Base-by-base conservation (phyloP, 1,139 yeast species). In the Debaryomycetaceae sp. region DNA sequence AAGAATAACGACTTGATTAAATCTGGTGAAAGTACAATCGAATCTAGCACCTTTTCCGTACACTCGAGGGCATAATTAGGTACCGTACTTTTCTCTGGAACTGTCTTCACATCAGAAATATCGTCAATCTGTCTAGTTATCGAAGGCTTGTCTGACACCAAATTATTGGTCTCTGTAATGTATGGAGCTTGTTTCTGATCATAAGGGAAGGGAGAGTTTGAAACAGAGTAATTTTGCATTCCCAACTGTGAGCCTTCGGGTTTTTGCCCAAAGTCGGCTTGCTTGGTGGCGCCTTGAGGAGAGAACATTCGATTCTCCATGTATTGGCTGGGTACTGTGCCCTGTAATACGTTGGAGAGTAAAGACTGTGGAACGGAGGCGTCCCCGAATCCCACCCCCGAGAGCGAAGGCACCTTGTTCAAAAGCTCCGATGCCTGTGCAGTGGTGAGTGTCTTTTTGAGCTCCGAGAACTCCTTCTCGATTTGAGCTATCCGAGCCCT, bases 401-500 rank as follows among this genome's bases (percentile, higher is more conserved):
- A 45, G 29, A 65, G 54, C 0, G 71, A 55, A 0, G 74, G 75
- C 24, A 65, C 65, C 45, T 57, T 66, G 13, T 53, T 49, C 42
- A 78, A 49, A 24, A 78, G 56, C 38, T 76, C 81, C 4, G 76
- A 74, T 2, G 81, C 78, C 43, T 76, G 80, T 6, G 75, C 64
- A 23, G 72, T 66, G 14, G 80, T 78, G 45, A 88, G 63, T 37
- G 81, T 76, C 51, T 75, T 73, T 54, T 86, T 80, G 50, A 91
- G 66, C 52, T 81, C 87, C 45, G 76, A 74, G 54, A 86, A 85
- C 60, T 91, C 95, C 54, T 75, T 78, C 58, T 91, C 98, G 43
- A 93, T 83, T 59, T 85, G 88, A 24, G 87, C 93, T 41, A 90
- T 78, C 44, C 95, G 76, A 5, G 91, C 95, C 44, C 98, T 72